Evolutionary conservation across 2,329 filamentous ascomycete species (phyloP), one percentile per base, ranked within the genome.

Genomic region (Sarocladium oryzae): DNA sequence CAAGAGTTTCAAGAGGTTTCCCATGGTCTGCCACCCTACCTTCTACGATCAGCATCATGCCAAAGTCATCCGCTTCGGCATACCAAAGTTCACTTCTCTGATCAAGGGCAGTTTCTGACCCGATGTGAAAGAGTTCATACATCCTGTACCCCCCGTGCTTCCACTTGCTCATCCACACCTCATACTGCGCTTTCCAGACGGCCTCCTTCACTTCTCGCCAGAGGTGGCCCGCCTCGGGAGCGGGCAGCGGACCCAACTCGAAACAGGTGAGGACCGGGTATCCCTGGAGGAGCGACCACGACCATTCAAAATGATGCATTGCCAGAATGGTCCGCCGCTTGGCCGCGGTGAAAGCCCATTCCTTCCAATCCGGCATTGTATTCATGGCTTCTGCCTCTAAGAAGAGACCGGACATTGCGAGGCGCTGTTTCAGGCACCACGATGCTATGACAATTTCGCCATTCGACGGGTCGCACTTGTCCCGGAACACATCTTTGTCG

Each of bases 261-360:
- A 56, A 56, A 38, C 56, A 58, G 3, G 55, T 55, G 2, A 58
- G 49, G 15, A 52, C 28, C 2, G 56, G 56, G 30, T 58, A 58
- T 5, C 55, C 55, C 18, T 50, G 26, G 9, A 50, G 32, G 10
- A 58, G 37, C 0, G 56, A 58, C 55, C 56, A 58, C 2, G 53
- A 41, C 55, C 55, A 58, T 38, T 58, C 56, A 21, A 58, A 33
- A 40, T 58, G 56, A 37, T 55, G 55, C 15, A 56, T 43, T 15
- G 49, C 52, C 4, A 54, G 30, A n/a, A 58, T 53, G 4, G 55
- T 58, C 9, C 56, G 52, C 4, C 56, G 52, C 36, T 58, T 58
- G 43, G 52, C 53, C 2, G 55, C 52, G 2, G 54, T 52, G 11
- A 56, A 40, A 21, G 55, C 56, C 56, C 56, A 58, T 11, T 52